Percentiles rank a stretch among this genome's conserved stretches.
Evolutionary conservation across 192 early-diverging fungal species (phyloP).

Genomic region (Cetraspora pellucida): DNA sequence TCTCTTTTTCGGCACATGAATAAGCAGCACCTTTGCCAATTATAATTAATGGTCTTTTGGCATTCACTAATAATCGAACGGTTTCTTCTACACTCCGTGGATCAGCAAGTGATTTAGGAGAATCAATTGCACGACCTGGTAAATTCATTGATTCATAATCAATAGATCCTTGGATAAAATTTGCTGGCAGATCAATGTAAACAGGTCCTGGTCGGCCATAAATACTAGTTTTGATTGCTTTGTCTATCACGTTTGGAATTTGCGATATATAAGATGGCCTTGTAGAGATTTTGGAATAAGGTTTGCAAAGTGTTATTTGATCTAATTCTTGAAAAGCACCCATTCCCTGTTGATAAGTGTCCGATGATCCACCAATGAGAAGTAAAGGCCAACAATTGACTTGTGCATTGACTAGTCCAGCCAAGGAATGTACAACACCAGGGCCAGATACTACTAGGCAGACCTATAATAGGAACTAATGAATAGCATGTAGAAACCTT

Average conservation of each 20-base stretch:
- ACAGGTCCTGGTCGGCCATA: constrained; percentile 66
- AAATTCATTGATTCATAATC: constrained; percentile 4
- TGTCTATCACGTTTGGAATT: constrained; percentile 57
- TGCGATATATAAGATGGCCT: constrained; percentile 50
- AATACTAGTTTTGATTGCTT: constrained; percentile 54
- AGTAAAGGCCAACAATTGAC: constrained; percentile 73
- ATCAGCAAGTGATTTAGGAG: constrained; percentile 54
- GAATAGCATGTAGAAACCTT: neutral
- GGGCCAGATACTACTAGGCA: constrained; percentile 73
- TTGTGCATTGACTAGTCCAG: constrained; percentile 70
- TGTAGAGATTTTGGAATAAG: constrained; percentile 63
- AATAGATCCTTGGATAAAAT: constrained; percentile 61
- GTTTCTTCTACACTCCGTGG: constrained; percentile 48
- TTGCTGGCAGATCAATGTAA: constrained; percentile 70
- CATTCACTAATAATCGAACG: constrained; percentile 43
- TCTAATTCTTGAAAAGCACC: constrained; percentile 75
- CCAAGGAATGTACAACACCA: constrained; percentile 71
- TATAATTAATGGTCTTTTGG: constrained; percentile 63
- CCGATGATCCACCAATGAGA: constrained; percentile 62
- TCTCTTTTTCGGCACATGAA: constrained; percentile 63
- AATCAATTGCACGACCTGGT: constrained; percentile 26
- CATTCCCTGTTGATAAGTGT: constrained; percentile 55
- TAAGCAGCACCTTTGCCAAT: constrained; percentile 79
- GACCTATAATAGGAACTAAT: constrained; percentile 24
- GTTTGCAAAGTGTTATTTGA: constrained; percentile 66